Percentiles rank a stretch among this genome's conserved stretches.
Evolutionary conservation across 768 basidiomycete genomes (phyloP).

Genomic region (Boletus reticulatus): DNA sequence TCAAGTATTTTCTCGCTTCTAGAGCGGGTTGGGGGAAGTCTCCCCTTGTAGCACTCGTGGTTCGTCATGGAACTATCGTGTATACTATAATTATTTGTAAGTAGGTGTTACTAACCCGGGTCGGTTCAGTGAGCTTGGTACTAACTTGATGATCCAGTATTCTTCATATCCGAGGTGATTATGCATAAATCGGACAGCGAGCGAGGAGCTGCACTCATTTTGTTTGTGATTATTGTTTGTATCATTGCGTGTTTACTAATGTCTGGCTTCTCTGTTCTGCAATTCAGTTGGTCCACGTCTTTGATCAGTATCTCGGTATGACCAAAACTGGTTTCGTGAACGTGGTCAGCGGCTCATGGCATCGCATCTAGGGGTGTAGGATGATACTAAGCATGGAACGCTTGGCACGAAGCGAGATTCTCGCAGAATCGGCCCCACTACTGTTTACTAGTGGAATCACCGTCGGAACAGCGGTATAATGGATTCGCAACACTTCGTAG

Average conservation of each 20-base stretch:
- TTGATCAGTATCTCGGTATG: slow-evolving; percentile 15
- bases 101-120: not conserved
- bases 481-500: not conserved
- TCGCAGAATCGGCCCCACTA: not conserved
- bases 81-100: slow-evolving; percentile 10
- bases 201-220: not conserved
- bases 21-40: slow-evolving; percentile 16
- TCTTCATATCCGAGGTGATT: not conserved
- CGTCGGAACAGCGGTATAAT: not conserved
- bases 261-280: not conserved
- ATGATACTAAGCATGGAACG: slow-evolving; percentile 24
- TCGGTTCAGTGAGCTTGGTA: not conserved
- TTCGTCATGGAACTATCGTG: slow-evolving; percentile 12
- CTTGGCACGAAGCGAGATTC: slow-evolving; percentile 6
- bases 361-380: slow-evolving; percentile 19
- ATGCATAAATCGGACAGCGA: not conserved
- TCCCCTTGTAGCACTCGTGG: slow-evolving; percentile 19
- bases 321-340: not conserved
- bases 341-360: not conserved
- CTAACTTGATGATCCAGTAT: not conserved
- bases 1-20: slow-evolving; percentile 16
- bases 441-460: slow-evolving; percentile 11
- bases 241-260: slow-evolving; percentile 2
- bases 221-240: slow-evolving; percentile 1
- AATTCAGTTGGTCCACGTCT: slow-evolving; percentile 14